Percentiles rank a stretch among this genome's conserved stretches.
These are phyloP conservation scores for Lactarius pseudohatsudake DNA, from an alignment of 768 basidiomycete species.

Conservation along the genomic window DNA sequence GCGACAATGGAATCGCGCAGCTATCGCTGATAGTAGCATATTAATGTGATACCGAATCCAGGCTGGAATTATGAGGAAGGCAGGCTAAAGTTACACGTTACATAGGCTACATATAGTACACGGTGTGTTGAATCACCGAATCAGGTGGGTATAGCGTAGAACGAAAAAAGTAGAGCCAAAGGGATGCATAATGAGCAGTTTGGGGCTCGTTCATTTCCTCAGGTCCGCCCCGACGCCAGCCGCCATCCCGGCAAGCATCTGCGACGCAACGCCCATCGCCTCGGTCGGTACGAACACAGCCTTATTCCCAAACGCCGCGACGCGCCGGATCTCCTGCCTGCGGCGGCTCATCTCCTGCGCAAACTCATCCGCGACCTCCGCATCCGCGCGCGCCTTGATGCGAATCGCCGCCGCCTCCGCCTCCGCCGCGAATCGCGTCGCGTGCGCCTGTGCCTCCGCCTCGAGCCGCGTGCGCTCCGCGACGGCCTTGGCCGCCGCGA, in stretches of 20 bases:
- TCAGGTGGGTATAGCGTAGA: not conserved
- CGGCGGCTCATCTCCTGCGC: slow-evolving; percentile 75
- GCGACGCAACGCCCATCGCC: slow-evolving; percentile 51
- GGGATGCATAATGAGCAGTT: not conserved
- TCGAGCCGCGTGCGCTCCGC: slow-evolving; percentile 66
- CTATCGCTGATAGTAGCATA: not conserved
- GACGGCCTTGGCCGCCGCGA: slow-evolving; percentile 72
- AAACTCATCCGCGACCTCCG: too few species aligned
- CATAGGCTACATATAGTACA: too few species aligned
- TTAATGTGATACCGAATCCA: not conserved
- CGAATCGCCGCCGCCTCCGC: too few species aligned
- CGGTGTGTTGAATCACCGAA: not conserved
- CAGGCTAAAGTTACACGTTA: not conserved
- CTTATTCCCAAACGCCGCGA: slow-evolving; percentile 66
- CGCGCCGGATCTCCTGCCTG: slow-evolving; percentile 60
- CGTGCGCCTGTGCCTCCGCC: too few species aligned
- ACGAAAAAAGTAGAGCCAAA: too few species aligned
- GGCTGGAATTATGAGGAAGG: not conserved
- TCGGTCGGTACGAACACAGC: slow-evolving; percentile 70
- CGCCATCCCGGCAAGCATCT: slow-evolving; percentile 71
- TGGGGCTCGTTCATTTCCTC: not conserved
- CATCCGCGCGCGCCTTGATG: too few species aligned
- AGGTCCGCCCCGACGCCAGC: slow-evolving; percentile 53
- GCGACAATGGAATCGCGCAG: not conserved
- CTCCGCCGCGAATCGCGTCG: too few species aligned